phyloP scores from a whole-genome alignment of 768 basidiomycete species.

The Podaxis carcinomalis region DNA sequence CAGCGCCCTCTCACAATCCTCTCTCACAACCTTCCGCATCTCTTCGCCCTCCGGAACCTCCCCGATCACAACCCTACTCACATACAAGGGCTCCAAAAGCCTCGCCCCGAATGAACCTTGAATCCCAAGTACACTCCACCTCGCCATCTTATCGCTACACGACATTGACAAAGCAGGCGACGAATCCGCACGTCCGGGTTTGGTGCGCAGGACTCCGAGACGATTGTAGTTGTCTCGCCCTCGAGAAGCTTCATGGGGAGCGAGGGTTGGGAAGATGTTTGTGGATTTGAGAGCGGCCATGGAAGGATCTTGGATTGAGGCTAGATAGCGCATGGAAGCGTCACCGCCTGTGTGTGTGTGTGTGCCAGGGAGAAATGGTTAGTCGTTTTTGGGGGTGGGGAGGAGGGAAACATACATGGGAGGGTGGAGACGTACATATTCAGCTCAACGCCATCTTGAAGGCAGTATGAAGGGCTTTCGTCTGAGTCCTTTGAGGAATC shows the following conservation, averaged over 20 bases:
- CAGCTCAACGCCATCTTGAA: slow-evolving; percentile 45
- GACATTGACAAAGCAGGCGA: slow-evolving; percentile 82
- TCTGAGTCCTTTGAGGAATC: slow-evolving; percentile 8
- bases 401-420: slow-evolving; percentile 37
- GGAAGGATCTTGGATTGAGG: slow-evolving; percentile 64
- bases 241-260: slow-evolving; percentile 44
- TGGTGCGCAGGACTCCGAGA: slow-evolving; percentile 80
- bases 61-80: slow-evolving; percentile 65
- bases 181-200: slow-evolving; percentile 90
- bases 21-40: slow-evolving; percentile 56
- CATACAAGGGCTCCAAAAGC: slow-evolving; percentile 58
- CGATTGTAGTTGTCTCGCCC: slow-evolving; percentile 79
- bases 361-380: background rate
- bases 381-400: background rate
- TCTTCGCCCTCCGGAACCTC: slow-evolving; percentile 44
- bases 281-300: slow-evolving; percentile 70
- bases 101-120: slow-evolving; percentile 74
- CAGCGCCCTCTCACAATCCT: slow-evolving; percentile 46
- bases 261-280: slow-evolving; percentile 26
- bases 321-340: slow-evolving; percentile 78
- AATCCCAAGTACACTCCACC: slow-evolving; percentile 80
- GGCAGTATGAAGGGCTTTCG: slow-evolving; percentile 32
- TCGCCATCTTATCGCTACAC: slow-evolving; percentile 92
- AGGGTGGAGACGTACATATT: slow-evolving; percentile 69
- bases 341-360: slow-evolving; percentile 70